Conservation (phyloP, 2,329 filamentous ascomycete species). For the Elsinoe perseae region DNA sequence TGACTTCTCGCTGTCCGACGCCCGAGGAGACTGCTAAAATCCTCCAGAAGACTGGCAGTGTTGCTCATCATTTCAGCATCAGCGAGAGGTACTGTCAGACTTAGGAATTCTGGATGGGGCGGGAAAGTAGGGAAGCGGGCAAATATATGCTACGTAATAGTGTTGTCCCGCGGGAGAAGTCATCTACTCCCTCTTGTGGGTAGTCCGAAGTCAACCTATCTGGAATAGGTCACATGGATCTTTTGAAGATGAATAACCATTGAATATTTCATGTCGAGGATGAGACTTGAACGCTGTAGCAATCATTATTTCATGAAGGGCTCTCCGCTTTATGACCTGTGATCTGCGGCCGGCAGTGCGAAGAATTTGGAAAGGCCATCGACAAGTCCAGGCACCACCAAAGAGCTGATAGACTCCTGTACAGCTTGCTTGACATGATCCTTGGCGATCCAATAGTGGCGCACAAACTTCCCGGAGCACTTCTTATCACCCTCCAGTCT, state of each 20-base stretch:
- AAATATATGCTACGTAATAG: no score
- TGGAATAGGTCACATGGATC: no score
- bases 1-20: neutral
- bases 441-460: conserved; percentile 23
- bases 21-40: neutral
- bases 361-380: conserved; percentile 3
- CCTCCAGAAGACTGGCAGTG: neutral
- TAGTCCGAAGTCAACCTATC: no score
- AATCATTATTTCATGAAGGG: neutral
- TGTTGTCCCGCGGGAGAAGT: no score
- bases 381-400: conserved; percentile 1
- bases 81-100: neutral
- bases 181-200: no score
- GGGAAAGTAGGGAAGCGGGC: no score
- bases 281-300: neutral
- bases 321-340: neutral
- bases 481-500: conserved; percentile 23
- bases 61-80: neutral
- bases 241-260: no score
- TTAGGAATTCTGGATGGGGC: conserved; percentile 19
- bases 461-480: conserved; percentile 33
- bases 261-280: no score
- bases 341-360: neutral
- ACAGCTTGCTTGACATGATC: conserved; percentile 4
- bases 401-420: neutral